Evolutionary conservation across 2,329 filamentous ascomycete genomes (phyloP), one percentile per base, ranked within the genome.

Genomic region (Escovopsis weberi): DNA sequence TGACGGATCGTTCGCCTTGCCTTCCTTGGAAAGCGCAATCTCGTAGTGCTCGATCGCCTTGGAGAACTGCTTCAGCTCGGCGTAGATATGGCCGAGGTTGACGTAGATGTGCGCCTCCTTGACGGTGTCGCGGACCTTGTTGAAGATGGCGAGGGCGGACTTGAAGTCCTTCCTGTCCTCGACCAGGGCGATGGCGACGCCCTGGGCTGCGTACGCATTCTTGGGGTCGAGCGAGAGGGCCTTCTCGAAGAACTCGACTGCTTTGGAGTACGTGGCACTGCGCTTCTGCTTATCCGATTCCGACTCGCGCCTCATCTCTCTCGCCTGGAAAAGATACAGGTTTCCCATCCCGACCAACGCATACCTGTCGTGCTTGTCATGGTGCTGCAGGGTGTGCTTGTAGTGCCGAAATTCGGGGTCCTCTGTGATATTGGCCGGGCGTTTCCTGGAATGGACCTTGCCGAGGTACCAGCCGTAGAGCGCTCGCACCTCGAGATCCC

Each of bases 211-310:
- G 59, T 94, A 94, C 0, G 91, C 89, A 52, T 96, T 98, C 65
- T 82, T 87, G 0, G 87, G 80, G 55, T 98, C 91, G n/a, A 98
- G 68, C 48, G 93, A 86, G 19, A 98, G 68, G 4, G 89, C 89
- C 65, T 98, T 98, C 59, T 96, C 91, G 53, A 95, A 98, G 63
- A 98, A 98, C 58, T 98, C 93, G 10, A 96, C 88, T 0, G 91
- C 88, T 51, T 89, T 87, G 57, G 80, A 78, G 58, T 96, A 98
- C 47, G 79, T 82, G 52, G 82, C 84, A 44, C 81, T 83, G 42
- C 88, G 80, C 66, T 93, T 94, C 54, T 94, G 83, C 63, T 85
- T 94, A 46, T 98, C 89, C 46, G 79, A 72, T 8, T 96, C 91
- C 0, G 84, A 84, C 47, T 91, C 85, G 40, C 88, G 79, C 28